Percentiles rank a stretch among this genome's conserved stretches.
phyloP scores from a whole-genome alignment of 176 grass and related monocot genomes.

The Carex myosuroides region DNA sequence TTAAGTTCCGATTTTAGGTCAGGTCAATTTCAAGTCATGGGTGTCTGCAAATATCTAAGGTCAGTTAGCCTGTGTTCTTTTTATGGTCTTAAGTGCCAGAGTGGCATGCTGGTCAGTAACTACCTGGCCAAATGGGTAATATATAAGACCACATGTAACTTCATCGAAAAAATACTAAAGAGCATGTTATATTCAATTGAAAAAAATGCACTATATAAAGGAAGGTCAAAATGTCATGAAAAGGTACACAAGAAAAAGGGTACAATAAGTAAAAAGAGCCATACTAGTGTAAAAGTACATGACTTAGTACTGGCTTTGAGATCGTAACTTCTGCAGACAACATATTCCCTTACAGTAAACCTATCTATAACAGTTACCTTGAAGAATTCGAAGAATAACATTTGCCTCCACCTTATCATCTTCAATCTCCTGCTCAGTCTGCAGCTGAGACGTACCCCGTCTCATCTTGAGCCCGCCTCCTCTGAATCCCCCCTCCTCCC shows the following conservation, averaged over 20 bases:
- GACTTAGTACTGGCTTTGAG: not conserved
- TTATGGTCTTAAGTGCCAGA: not conserved
- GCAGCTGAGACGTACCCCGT: slow-evolving; percentile 47
- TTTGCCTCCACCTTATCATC: slow-evolving; percentile 77
- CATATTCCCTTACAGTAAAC: not conserved
- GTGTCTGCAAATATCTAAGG: not conserved
- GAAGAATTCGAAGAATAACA: slow-evolving; percentile 67
- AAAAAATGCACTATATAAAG: not conserved
- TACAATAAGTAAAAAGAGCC: not conserved
- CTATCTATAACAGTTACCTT: slow-evolving; percentile 47
- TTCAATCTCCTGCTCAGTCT: slow-evolving; percentile 79
- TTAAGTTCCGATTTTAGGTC: not conserved
- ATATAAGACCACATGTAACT: not conserved
- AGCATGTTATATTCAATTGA: not conserved
- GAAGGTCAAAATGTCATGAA: not conserved
- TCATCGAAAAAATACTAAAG: not conserved
- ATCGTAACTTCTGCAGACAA: not conserved
- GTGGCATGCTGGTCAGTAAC: not conserved
- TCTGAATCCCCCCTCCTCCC: slow-evolving; percentile 43
- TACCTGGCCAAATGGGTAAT: not conserved
- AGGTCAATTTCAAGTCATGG: not conserved
- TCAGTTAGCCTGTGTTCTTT: not conserved
- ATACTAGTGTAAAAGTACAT: not conserved
- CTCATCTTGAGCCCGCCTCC: slow-evolving; percentile 87
- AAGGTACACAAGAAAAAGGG: not conserved